phyloP scores from a whole-genome alignment of 345 rosid species.

The Eutrema yunnanense region DNA sequence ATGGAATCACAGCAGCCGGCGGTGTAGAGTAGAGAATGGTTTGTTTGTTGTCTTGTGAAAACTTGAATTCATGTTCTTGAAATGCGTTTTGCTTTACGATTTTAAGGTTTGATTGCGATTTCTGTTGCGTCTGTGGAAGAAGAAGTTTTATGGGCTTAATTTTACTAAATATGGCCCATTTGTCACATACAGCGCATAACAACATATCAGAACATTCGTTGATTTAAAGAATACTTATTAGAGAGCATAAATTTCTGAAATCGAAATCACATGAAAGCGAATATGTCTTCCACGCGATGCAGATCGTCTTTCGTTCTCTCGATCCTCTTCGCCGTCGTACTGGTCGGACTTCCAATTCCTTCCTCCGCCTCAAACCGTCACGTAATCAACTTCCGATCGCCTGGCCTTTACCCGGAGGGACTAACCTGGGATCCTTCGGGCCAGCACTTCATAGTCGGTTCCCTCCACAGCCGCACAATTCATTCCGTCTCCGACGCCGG shows the following conservation, averaged over 20 bases:
- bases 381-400: slow-evolving; percentile 60
- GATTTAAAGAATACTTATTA: too few species aligned
- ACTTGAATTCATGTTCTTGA: not conserved
- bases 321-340: slow-evolving; percentile 12
- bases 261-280: not conserved
- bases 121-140: not conserved
- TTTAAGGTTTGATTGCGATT: too few species aligned
- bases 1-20: slow-evolving; percentile 50
- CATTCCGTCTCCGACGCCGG: slow-evolving; percentile 79
- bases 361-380: slow-evolving; percentile 38
- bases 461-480: slow-evolving; percentile 50
- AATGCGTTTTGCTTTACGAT: not conserved
- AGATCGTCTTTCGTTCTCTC: not conserved
- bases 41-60: not conserved
- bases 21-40: slow-evolving; percentile 1
- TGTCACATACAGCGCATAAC: not conserved
- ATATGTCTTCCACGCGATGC: slow-evolving; percentile 21
- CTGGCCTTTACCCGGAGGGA: slow-evolving; percentile 72
- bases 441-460: slow-evolving; percentile 80
- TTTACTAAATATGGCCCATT: not conserved
- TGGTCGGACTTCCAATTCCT: not conserved
- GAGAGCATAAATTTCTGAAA: not conserved
- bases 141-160: not conserved
- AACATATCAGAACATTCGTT: not conserved
- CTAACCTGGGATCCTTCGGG: slow-evolving; percentile 61